These are phyloP conservation scores for Pachysolen tannophilus DNA, from an alignment of 805 yeast species.

Conservation along the genomic window DNA sequence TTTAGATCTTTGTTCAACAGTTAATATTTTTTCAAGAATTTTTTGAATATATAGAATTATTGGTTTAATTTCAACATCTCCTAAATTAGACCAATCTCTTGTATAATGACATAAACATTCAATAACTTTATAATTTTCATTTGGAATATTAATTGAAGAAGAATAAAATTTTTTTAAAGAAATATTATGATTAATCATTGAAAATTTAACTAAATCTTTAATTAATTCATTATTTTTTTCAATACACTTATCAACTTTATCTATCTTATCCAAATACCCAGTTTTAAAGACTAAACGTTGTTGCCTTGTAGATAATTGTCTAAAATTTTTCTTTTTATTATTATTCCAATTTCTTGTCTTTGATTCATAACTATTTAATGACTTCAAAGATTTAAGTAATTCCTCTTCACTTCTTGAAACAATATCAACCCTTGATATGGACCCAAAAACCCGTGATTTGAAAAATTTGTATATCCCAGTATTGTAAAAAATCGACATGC, in stretches of 20 bases:
- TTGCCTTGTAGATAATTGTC: slow-evolving; percentile 38
- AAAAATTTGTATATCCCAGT: slow-evolving; percentile 13
- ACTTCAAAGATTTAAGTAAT: slow-evolving; percentile 31
- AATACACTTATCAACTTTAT: slow-evolving; percentile 38
- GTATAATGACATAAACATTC: slow-evolving; percentile 70
- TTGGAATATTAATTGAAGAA: slow-evolving; percentile 8
- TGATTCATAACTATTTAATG: slow-evolving; percentile 34
- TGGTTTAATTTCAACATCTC: slow-evolving; percentile 42
- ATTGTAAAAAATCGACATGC: slow-evolving; percentile 21
- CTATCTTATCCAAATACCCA: slow-evolving; percentile 48
- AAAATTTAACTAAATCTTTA: slow-evolving; percentile 31
- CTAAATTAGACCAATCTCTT: slow-evolving; percentile 65
- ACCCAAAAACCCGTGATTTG: slow-evolving; percentile 7
- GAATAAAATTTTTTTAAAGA: slow-evolving; percentile 34
- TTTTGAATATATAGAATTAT: slow-evolving; percentile 41
- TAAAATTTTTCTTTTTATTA: slow-evolving; percentile 22
- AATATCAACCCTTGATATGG: slow-evolving; percentile 1
- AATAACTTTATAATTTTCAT: slow-evolving; percentile 38
- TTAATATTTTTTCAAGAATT: slow-evolving; percentile 30
- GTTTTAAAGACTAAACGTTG: slow-evolving; percentile 43
- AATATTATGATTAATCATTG: slow-evolving; percentile 29
- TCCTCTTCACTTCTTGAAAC: slow-evolving; percentile 16
- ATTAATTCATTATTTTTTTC: slow-evolving; percentile 40
- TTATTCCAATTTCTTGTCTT: slow-evolving; percentile 37
- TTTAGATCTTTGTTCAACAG: slow-evolving; percentile 18